Percentiles rank a stretch among this genome's conserved stretches.
phyloP scores from a whole-genome alignment of 1,284 basidiomycete species.

The Fomitopsis pinicola region DNA sequence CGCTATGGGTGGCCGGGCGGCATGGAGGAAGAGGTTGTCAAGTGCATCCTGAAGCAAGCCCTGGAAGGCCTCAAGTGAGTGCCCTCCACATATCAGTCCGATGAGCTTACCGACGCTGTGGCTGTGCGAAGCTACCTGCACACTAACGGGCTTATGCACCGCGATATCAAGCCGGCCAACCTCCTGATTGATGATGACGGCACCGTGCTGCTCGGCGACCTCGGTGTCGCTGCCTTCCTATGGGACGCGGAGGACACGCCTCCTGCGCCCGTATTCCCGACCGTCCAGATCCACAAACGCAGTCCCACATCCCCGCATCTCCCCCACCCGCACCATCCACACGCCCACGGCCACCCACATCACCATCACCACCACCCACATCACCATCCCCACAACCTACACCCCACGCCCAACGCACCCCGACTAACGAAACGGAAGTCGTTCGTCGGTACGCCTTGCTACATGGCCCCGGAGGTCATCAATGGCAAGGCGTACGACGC shows the following conservation, averaged over 20 bases:
- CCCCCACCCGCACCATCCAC: slow-evolving; percentile 4
- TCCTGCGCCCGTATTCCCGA: slow-evolving; percentile 12
- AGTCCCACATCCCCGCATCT: slow-evolving; percentile 8
- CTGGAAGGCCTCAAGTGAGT: slow-evolving; percentile 79
- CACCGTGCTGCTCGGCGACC: slow-evolving; percentile 84
- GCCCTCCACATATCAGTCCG: not conserved
- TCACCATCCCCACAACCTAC: slow-evolving; percentile 13
- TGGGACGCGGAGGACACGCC: slow-evolving; percentile 51
- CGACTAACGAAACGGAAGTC: slow-evolving; percentile 68
- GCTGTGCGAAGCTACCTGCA: slow-evolving; percentile 65
- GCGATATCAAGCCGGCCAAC: slow-evolving; percentile 89
- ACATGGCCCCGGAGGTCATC: slow-evolving; percentile 93
- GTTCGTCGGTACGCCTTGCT: slow-evolving; percentile 94
- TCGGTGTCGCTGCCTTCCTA: slow-evolving; percentile 83
- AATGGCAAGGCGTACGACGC: slow-evolving; percentile 80
- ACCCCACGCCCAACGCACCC: slow-evolving; percentile 3
- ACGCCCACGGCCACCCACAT: slow-evolving; percentile 3
- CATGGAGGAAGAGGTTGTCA: slow-evolving; percentile 82
- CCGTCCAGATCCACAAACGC: slow-evolving; percentile 14
- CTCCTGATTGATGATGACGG: slow-evolving; percentile 85
- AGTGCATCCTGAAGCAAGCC: slow-evolving; percentile 80
- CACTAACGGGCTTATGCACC: slow-evolving; percentile 85
- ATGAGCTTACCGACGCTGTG: not conserved
- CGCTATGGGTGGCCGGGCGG: slow-evolving; percentile 80
- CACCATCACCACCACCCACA: slow-evolving; percentile 6